These are phyloP conservation scores for Perkinsus marinus DNA, from an alignment of 169 alveolate species.

Conservation along the genomic window DNA sequence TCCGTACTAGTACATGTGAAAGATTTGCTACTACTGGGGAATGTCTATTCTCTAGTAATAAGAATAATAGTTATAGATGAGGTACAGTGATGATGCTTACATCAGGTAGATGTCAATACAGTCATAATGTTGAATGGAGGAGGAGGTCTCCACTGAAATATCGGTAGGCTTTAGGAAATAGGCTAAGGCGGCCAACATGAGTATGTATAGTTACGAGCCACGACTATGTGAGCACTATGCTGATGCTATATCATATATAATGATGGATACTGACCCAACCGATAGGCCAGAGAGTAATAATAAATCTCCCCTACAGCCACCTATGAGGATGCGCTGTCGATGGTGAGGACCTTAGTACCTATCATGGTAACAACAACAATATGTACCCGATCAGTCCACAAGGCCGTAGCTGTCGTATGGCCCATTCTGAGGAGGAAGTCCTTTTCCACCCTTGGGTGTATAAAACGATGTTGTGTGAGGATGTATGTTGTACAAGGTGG, in stretches of 20 bases:
- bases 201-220: background rate
- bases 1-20: background rate
- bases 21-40: background rate
- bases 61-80: too few species aligned
- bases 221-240: background rate
- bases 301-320: background rate
- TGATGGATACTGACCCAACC: background rate
- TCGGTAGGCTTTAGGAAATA: background rate
- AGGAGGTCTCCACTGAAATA: background rate
- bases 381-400: background rate
- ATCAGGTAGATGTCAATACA: background rate
- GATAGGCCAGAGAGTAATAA: background rate
- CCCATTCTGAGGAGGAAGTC: background rate
- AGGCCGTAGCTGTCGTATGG: background rate
- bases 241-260: background rate
- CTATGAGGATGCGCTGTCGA: background rate
- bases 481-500: background rate
- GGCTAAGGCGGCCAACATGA: too few species aligned
- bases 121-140: background rate
- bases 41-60: background rate
- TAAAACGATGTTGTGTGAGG: background rate
- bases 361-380: background rate
- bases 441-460: background rate
- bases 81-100: too few species aligned
- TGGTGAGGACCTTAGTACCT: background rate